phyloP scores from a whole-genome alignment of 169 alveolate species.

The Plasmodium sp. region DNA sequence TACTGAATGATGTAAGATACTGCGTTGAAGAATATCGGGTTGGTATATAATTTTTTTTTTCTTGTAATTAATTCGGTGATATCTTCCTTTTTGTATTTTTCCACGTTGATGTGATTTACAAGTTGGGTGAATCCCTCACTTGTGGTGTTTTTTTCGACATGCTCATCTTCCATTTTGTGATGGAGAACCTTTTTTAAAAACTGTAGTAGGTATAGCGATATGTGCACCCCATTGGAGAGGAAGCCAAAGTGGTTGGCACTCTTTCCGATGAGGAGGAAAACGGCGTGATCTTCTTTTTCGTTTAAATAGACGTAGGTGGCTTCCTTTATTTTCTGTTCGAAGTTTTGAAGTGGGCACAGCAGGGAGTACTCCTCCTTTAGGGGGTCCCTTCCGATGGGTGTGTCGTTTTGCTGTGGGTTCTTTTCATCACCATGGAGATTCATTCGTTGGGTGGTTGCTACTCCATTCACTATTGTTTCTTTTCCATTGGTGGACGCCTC shows the following conservation, averaged over 20 bases:
- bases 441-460: neutral
- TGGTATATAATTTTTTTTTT: slow-evolving; percentile 76
- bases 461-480: neutral
- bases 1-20: slow-evolving; percentile 59
- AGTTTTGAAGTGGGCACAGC: slow-evolving; percentile 47
- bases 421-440: neutral
- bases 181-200: slow-evolving; percentile 25
- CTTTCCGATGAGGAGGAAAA: slow-evolving; percentile 85
- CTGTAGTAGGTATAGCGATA: slow-evolving; percentile 65
- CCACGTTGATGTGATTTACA: slow-evolving; percentile 45
- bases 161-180: neutral
- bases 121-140: neutral
- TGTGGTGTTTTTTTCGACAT: neutral
- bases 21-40: slow-evolving; percentile 45
- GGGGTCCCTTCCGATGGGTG: neutral
- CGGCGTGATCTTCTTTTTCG: slow-evolving; percentile 87
- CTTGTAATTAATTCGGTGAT: slow-evolving; percentile 78
- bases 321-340: slow-evolving; percentile 60
- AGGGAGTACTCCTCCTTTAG: slow-evolving; percentile 12
- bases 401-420: neutral
- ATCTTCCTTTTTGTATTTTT: slow-evolving; percentile 55
- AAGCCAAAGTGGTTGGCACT: slow-evolving; percentile 88
- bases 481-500: neutral
- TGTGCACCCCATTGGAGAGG: slow-evolving; percentile 84
- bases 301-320: slow-evolving; percentile 74